These are phyloP conservation scores for Saturnispora zaruensis DNA, from an alignment of 805 yeast species.

Conservation along the genomic window DNA sequence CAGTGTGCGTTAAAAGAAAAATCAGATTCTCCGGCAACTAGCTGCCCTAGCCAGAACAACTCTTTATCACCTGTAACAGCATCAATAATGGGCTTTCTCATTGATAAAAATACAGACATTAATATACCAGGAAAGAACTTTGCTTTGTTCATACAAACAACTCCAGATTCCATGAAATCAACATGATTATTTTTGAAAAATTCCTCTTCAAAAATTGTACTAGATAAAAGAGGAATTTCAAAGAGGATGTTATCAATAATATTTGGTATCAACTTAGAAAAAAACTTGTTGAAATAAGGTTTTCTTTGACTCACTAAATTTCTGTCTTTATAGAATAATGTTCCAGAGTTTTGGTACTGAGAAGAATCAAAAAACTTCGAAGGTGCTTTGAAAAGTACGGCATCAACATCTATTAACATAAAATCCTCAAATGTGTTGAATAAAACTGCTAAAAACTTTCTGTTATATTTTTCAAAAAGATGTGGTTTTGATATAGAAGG, in stretches of 20 bases:
- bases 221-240: conserved; percentile 29
- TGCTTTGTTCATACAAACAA: conserved; percentile 35
- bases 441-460: conserved; percentile 46
- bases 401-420: conserved; percentile 44
- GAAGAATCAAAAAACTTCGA: conserved; percentile 29
- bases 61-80: conserved; percentile 74
- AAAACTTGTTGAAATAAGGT: conserved; percentile 31
- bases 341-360: conserved; percentile 30
- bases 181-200: conserved; percentile 33
- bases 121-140: conserved; percentile 41
- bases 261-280: conserved; percentile 40
- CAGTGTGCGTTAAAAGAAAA: conserved; percentile 40
- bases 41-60: conserved; percentile 60
- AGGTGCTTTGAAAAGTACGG: conserved; percentile 31
- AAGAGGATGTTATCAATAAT: conserved; percentile 31
- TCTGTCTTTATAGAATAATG: conserved; percentile 43
- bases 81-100: conserved; percentile 33
- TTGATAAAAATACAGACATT: conserved; percentile 33
- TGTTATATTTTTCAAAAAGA: conserved; percentile 18
- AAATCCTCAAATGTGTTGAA: conserved; percentile 50
- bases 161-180: conserved; percentile 41
- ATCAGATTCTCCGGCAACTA: conserved; percentile 45
- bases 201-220: conserved; percentile 26
- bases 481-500: conserved; percentile 13
- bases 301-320: conserved; percentile 21